Conservation (phyloP, 2,329 filamentous ascomycete genomes). For the Monosporascus sp. region DNA sequence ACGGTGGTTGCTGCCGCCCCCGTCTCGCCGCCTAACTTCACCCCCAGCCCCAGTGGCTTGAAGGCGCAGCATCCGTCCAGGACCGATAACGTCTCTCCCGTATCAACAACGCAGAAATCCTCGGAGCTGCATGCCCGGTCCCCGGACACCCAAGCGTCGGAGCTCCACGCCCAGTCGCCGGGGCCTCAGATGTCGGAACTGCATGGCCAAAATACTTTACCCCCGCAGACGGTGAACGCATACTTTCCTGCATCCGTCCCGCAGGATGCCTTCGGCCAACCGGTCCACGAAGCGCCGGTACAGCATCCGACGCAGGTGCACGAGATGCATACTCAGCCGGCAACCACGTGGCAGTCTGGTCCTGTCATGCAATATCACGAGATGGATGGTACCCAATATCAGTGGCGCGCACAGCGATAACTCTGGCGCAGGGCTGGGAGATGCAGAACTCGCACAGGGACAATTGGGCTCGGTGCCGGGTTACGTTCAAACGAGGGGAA, state of each 20-base stretch:
- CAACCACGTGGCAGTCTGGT: slow-evolving; percentile 21
- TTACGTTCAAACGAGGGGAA: too few species aligned
- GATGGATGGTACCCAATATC: slow-evolving; percentile 15
- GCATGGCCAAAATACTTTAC: slow-evolving; percentile 10
- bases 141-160: slow-evolving; percentile 8
- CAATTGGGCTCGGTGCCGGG: too few species aligned
- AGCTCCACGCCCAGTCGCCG: slow-evolving; percentile 14
- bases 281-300: slow-evolving; percentile 18
- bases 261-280: slow-evolving; percentile 14
- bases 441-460: too few species aligned
- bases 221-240: not conserved
- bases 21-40: slow-evolving; percentile 10
- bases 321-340: slow-evolving; percentile 14
- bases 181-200: slow-evolving; percentile 9
- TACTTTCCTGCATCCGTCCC: not conserved
- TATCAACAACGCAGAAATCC: slow-evolving; percentile 15
- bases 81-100: slow-evolving; percentile 18
- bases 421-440: not conserved
- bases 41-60: slow-evolving; percentile 9
- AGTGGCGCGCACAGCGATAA: not conserved
- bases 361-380: slow-evolving; percentile 19
- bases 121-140: slow-evolving; percentile 13
- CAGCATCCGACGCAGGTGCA: slow-evolving; percentile 8
- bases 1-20: slow-evolving; percentile 5
- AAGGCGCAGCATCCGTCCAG: slow-evolving; percentile 6